Evolutionary conservation across 441 rosid species (phyloP), one percentile per base, ranked within the genome.

Genomic region (Macaranga tanarius): DNA sequence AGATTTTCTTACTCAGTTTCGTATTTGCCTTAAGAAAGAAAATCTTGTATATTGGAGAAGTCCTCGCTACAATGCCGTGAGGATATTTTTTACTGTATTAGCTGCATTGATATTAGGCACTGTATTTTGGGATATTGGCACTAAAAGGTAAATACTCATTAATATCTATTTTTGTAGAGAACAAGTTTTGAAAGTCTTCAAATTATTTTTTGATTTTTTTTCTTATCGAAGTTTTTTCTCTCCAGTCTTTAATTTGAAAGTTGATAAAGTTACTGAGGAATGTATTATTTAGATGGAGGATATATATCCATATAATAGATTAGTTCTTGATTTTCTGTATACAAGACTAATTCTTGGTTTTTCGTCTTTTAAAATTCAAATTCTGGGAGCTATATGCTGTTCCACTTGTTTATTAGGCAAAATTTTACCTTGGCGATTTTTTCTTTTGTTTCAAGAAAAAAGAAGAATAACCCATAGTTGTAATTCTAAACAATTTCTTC

Each of bases 41-140:
- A 88, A 85, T 83, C 92, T 92, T 74, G 94, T 92, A 40, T 95
- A 92, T 54, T 95, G 99, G 97, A 95, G 97, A 85, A 91, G 97
- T 78, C 97, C 99, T 57, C 88, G 78, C 54, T 92, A 95, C 81
- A 95, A 90, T 75, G 84, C 85, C 4, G 90, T 89, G 80, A 88
- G 97, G 69, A 31, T 95, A 74, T 45, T 75, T 66, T 95, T 89
- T 75, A 92, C 97, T 16, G 50, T 74, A 1, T 9, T 81, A 20
- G 85, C 89, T 75, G 99, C 97, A 13, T 17, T 92, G 69, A 88
- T 95, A 58, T 78, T 90, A 47, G 99, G 99, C 80, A 80, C 97
- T 4, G 86, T 90, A 42, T 95, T 95, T 71, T 92, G 97, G 99
- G 79, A 86, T 69, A 44, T 85, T 72, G 97, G 99, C 68, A 78